phyloP scores from a whole-genome alignment of 2,329 filamentous ascomycete species.

The Sclerotinia subarctica region DNA sequence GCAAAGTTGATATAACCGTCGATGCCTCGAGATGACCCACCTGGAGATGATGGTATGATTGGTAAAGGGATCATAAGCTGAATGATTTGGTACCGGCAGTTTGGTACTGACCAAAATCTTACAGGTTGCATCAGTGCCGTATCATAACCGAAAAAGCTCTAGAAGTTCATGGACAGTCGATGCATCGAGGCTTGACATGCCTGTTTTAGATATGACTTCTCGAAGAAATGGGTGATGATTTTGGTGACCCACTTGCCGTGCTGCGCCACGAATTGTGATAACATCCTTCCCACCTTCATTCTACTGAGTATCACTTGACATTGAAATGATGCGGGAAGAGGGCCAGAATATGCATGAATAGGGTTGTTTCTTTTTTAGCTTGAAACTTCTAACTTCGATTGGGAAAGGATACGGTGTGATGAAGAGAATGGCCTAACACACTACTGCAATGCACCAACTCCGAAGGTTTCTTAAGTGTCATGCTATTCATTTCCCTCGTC shows the following conservation, averaged over 20 bases:
- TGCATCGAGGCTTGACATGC: slow-evolving; percentile 12
- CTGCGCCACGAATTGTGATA: slow-evolving; percentile 12
- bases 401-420: slow-evolving; percentile 10
- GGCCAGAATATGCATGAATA: slow-evolving; percentile 1
- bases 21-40: neutral
- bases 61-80: slow-evolving; percentile 13
- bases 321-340: slow-evolving; percentile 11
- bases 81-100: slow-evolving; percentile 19
- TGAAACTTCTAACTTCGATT: slow-evolving; percentile 16
- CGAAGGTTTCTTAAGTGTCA: neutral
- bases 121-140: slow-evolving; percentile 1
- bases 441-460: slow-evolving; percentile 13
- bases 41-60: neutral
- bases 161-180: slow-evolving; percentile 13
- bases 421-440: slow-evolving; percentile 1
- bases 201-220: slow-evolving; percentile 10
- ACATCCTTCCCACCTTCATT: slow-evolving; percentile 10
- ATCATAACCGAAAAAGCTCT: slow-evolving; percentile 6
- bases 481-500: slow-evolving; percentile 11
- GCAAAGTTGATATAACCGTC: neutral
- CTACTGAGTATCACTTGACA: slow-evolving; percentile 20
- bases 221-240: slow-evolving; percentile 2
- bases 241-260: slow-evolving; percentile 14
- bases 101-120: slow-evolving; percentile 14
- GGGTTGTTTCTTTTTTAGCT: slow-evolving; percentile 4